Evolutionary conservation across 176 grass and related monocot genomes (phyloP), one percentile per base, ranked within the genome.

Genomic region (Puccinellia tenuiflora): DNA sequence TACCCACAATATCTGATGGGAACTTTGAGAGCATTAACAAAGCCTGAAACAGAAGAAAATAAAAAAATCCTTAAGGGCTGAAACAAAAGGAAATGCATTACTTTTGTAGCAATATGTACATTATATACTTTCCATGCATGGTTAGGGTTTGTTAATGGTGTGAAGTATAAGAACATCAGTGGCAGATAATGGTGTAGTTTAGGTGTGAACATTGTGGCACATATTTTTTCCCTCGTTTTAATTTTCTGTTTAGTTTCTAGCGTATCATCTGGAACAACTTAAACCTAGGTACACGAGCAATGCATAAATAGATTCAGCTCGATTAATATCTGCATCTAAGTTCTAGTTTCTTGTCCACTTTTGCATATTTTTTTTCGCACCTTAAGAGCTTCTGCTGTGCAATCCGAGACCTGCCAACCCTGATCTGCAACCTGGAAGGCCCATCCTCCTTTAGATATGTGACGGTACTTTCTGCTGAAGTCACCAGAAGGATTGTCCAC

Each of bases 361-460:
- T 79, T 71, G 9, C 73, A 69, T 64, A 9, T 2, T 65, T 50
- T 55, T 83, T 83, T 26, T 56, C 54, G 16, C 26, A 96, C 94
- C 94, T 91, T 87, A 52, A 96, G 84, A 65, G 90, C 93, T 84
- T 96, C 90, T 87, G 91, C 94, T 86, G 94, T 93, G 84, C 91
- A 93, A 24, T 96, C 94, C 63, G 91, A 93, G 79, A 93, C 90
- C 20, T 90, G 71, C 94, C 90, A 96, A 20, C 88, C 88, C 48
- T 96, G 88, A 75, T 93, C 91, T 54, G 84, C 88, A 42, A 86
- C 87, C 79, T 87, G 86, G 76, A 96, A 96, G 35, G 57, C 79
- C 93, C 93, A 96, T 62, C 88, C 83, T 63, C 93, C 93, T 91
- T 93, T 96, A 43, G 93, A 91, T 34, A 85, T 79, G 61, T 96